These are phyloP conservation scores for Thraustochytrium sp. DNA, from an alignment of 352 stramenopile species.

Conservation along the genomic window DNA sequence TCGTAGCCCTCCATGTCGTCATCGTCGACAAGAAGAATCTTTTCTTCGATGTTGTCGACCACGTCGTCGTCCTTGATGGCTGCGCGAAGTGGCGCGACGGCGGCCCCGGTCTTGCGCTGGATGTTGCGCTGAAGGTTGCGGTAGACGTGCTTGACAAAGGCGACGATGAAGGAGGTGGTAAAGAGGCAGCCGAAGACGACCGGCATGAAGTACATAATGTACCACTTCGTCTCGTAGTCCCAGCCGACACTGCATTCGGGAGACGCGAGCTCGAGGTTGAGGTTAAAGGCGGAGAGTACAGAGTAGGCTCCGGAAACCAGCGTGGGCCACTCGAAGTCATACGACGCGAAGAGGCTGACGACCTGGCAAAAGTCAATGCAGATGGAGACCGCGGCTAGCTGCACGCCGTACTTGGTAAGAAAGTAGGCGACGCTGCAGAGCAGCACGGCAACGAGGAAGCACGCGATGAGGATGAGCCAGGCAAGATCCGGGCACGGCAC, in stretches of 20 bases:
- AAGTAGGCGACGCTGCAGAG: constrained; percentile 36
- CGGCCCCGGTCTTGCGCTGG: neutral
- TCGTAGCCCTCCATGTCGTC: constrained; percentile 38
- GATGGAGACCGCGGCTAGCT: constrained; percentile 35
- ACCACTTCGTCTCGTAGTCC: constrained; percentile 42
- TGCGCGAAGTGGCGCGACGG: neutral
- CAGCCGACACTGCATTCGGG: constrained; percentile 28
- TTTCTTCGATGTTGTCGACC: constrained; percentile 3
- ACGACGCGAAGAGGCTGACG: constrained; percentile 11
- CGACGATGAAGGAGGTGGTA: neutral
- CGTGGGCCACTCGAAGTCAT: constrained; percentile 26
- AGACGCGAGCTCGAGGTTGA: constrained; percentile 12
- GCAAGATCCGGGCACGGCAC: constrained; percentile 17
- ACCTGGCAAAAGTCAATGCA: constrained; percentile 41
- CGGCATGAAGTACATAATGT: constrained; percentile 41
- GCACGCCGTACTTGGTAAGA: constrained; percentile 33
- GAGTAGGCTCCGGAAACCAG: neutral
- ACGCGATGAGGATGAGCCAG: constrained; percentile 34
- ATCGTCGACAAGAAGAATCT: constrained; percentile 35
- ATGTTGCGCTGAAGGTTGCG: neutral
- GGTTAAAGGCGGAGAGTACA: constrained; percentile 6
- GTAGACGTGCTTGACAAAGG: neutral
- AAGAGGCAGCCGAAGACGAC: constrained; percentile 3
- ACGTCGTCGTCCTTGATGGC: neutral
- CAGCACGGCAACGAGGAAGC: neutral